Conservation (phyloP, 2,329 filamentous ascomycete species). For the Dactylellina haptotyla region DNA sequence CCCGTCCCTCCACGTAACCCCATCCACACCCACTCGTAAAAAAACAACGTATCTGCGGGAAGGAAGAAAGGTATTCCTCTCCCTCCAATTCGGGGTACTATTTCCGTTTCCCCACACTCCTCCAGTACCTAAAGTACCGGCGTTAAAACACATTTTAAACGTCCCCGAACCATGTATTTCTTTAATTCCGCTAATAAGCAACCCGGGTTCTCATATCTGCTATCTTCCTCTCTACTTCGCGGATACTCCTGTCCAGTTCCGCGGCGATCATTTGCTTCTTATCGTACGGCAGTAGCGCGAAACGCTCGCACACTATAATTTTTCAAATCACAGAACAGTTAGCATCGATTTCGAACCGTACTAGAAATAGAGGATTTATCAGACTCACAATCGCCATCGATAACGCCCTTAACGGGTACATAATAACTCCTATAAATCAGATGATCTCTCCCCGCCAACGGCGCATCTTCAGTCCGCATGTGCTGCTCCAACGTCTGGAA, state of each 20-base stretch:
- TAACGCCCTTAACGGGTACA: slow-evolving; percentile 92
- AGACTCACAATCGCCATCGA: slow-evolving; percentile 79
- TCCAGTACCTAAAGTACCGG: no score
- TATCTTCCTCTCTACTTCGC: slow-evolving; percentile 96
- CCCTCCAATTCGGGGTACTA: no score
- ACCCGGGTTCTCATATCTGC: slow-evolving; percentile 64
- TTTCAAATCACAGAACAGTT: slow-evolving; percentile 3
- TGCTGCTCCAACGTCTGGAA: slow-evolving; percentile 94
- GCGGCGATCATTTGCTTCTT: slow-evolving; percentile 95
- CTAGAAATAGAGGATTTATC: neutral
- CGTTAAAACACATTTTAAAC: no score
- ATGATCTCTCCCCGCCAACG: slow-evolving; percentile 90
- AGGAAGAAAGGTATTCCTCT: no score
- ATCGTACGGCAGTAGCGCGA: slow-evolving; percentile 81
- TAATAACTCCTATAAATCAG: slow-evolving; percentile 96
- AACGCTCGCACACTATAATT: slow-evolving; percentile 79
- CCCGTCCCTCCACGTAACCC: no score
- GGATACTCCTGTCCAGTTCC: slow-evolving; percentile 87
- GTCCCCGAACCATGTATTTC: neutral
- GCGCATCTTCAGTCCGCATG: slow-evolving; percentile 84
- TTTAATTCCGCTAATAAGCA: slow-evolving; percentile 55
- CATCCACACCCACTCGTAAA: no score
- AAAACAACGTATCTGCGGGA: no score
- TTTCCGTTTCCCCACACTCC: no score
- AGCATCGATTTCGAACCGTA: neutral